A percentile compares a stretch with the other conserved stretches of the same genome.
These are phyloP conservation scores for Aspergillus floridensis DNA, from an alignment of 2,329 filamentous ascomycete genomes.

Conservation along the genomic window DNA sequence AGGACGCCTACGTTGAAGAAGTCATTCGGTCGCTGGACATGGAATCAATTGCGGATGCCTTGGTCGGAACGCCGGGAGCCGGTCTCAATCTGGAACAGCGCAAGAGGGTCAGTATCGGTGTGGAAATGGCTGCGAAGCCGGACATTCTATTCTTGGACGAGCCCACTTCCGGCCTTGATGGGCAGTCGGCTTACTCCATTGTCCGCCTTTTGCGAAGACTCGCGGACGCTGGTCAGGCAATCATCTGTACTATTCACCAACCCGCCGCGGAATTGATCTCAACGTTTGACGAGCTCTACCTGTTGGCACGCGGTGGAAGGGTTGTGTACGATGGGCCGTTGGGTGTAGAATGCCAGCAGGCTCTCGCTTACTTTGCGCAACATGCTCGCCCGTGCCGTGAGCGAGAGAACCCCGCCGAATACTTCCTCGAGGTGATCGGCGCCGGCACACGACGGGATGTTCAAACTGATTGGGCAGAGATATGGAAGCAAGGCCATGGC, in stretches of 20 bases:
- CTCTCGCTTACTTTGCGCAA: conserved; percentile 4
- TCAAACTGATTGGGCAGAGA: neutral
- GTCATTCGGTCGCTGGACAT: conserved; percentile 62
- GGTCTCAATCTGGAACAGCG: conserved; percentile 53
- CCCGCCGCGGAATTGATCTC: conserved; percentile 54
- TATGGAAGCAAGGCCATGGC: neutral
- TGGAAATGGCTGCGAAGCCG: conserved; percentile 28
- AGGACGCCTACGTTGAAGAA: conserved; percentile 62
- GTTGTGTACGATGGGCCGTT: conserved; percentile 49
- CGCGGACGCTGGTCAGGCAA: conserved; percentile 54
- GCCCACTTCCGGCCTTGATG: conserved; percentile 55
- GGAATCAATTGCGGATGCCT: conserved; percentile 62
- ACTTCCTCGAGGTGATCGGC: conserved; percentile 34
- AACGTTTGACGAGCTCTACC: conserved; percentile 53
- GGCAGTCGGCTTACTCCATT: conserved; percentile 55
- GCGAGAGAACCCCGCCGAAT: conserved; percentile 7
- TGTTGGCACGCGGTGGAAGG: conserved; percentile 52
- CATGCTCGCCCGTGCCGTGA: neutral
- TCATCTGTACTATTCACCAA: conserved; percentile 57
- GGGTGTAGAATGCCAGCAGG: conserved; percentile 13
- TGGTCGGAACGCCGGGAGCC: conserved; percentile 57
- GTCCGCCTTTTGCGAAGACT: conserved; percentile 56
- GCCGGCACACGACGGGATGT: conserved; percentile 36
- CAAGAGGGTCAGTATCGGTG: conserved; percentile 27
- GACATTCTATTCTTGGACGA: conserved; percentile 63